Evolutionary conservation across 2,329 filamentous ascomycete species (phyloP), one percentile per base, ranked within the genome.

Genomic region (Fusarium vanettenii): DNA sequence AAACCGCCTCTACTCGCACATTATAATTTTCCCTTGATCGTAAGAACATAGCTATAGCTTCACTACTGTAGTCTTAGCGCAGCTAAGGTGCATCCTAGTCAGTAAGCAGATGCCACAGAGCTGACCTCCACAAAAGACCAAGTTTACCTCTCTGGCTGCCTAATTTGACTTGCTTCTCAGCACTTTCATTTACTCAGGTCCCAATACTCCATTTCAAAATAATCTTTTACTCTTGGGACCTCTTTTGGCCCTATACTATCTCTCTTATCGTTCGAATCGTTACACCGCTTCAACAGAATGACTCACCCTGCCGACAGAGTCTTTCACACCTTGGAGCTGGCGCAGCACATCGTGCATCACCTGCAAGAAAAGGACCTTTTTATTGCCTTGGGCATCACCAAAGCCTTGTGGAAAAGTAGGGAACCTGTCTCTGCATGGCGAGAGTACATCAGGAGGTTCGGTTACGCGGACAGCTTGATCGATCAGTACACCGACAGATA

Each of bases 281-380:
- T 20, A 20, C 48, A 55, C 18, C 48, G 18, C 27, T 14, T 29
- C 48, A 31, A 11, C 16, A 52, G 1, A 13, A 70, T 70, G 66
- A n/a, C 52, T 16, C 43, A 62, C n/a, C 22, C 52, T 13, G 70
- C 62, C 18, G 57, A 73, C 39, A 60, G 27, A 18, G 70, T 73
- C 14, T 73, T 73, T 22, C 66, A 70, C 39, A 73, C 59, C 6
- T 22, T 70, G 16, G 70, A 70, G 20, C 52, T 73, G 9, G 71
- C 71, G 37, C 62, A 73, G 20, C 33, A 60, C 22, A 73, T 73
- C 14, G 55, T 73, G 10, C 62, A 73, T 33, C 25, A 63, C 14
- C 9, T 73, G 39, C 45, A 72, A 45, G 33, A 27, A 48, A 60
- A 57, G 3, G 18, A 70, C 18, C 59, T 70, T 13, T 71, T 61